These are phyloP conservation scores for Saturnispora bothae DNA, from an alignment of 805 yeast genomes.

Conservation along the genomic window DNA sequence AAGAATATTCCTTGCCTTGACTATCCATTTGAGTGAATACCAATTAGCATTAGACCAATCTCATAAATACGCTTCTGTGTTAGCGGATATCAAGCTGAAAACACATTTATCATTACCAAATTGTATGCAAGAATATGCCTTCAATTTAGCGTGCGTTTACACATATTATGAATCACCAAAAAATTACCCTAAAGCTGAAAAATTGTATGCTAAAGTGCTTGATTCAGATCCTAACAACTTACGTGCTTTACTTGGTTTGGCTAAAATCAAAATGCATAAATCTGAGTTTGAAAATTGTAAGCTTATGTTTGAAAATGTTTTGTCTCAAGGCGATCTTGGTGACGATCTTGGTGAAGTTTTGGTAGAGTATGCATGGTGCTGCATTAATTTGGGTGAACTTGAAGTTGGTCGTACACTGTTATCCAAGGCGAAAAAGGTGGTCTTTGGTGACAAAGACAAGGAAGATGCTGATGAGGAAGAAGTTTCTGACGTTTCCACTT, in stretches of 20 bases:
- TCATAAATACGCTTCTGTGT: constrained; percentile 44
- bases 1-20: constrained; percentile 53
- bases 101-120: constrained; percentile 39
- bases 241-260: constrained; percentile 72
- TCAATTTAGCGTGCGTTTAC: constrained; percentile 63
- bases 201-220: constrained; percentile 56
- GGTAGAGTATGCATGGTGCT: constrained; percentile 69
- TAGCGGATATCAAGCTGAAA: constrained; percentile 37
- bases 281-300: constrained; percentile 47
- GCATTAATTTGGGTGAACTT: constrained; percentile 41
- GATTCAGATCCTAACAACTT: constrained; percentile 27
- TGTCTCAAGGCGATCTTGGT: constrained; percentile 30
- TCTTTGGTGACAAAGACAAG: constrained; percentile 27
- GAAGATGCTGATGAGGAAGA: not conserved
- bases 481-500: not conserved
- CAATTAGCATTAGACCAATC: constrained; percentile 50
- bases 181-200: constrained; percentile 64
- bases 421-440: constrained; percentile 30
- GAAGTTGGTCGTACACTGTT: constrained; percentile 44
- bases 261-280: constrained; percentile 62
- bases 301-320: constrained; percentile 30
- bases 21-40: constrained; percentile 52
- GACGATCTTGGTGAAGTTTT: constrained; percentile 6
- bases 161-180: constrained; percentile 88
- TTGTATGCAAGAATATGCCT: constrained; percentile 48